Conservation (phyloP, 2,329 filamentous ascomycete genomes). For the Ophiostoma montium region DNA sequence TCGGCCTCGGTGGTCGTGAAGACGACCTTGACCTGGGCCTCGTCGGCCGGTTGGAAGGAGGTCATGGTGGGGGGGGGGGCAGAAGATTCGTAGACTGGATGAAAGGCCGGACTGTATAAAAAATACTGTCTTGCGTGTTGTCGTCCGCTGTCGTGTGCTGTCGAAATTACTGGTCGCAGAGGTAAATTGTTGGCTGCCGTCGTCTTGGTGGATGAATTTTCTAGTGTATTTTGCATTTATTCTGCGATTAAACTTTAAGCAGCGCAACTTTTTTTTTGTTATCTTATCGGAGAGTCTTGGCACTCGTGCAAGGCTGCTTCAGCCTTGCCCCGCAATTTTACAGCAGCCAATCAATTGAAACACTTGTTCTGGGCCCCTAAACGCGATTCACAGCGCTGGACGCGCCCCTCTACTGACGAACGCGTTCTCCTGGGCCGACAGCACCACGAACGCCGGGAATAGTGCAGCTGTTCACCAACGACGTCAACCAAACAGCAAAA, state of each 20-base stretch:
- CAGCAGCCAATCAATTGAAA: not conserved
- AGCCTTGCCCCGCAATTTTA: slow-evolving; percentile 12
- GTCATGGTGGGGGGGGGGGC: slow-evolving; percentile 8
- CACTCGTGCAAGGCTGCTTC: slow-evolving; percentile 5
- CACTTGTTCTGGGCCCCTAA: no score
- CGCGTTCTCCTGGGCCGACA: no score
- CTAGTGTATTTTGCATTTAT: not conserved
- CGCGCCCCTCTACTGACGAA: no score
- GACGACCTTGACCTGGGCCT: slow-evolving; percentile 49
- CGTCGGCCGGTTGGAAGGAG: slow-evolving; percentile 17
- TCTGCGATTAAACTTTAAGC: not conserved
- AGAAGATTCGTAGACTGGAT: no score
- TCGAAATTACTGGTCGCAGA: not conserved
- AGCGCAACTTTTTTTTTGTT: slow-evolving; percentile 10
- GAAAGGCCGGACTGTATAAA: not conserved
- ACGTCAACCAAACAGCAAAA: no score
- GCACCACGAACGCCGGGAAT: no score
- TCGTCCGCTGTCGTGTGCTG: not conserved
- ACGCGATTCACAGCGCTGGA: not conserved
- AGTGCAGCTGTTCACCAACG: no score
- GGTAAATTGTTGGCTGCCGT: not conserved
- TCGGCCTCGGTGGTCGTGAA: slow-evolving; percentile 51
- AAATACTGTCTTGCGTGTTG: not conserved
- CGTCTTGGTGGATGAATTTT: slow-evolving; percentile 1
- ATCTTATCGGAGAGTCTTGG: slow-evolving; percentile 9